Conservation (phyloP, 2,329 filamentous ascomycete species). For the Ophidiomyces ophidiicola region DNA sequence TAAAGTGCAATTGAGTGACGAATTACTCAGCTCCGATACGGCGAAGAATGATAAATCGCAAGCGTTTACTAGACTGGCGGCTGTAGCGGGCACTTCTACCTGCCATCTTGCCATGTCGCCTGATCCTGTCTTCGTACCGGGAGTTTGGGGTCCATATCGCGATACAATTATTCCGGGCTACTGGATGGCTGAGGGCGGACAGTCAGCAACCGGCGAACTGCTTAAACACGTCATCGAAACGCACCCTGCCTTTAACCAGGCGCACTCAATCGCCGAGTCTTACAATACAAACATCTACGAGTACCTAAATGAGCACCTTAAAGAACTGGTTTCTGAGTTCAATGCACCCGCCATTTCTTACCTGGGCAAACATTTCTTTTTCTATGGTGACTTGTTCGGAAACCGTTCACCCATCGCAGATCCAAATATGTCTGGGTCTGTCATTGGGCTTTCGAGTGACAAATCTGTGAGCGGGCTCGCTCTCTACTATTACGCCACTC, state of each 20-base stretch:
- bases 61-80: constrained; percentile 82
- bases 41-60: constrained; percentile 79
- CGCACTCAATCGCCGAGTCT: constrained; percentile 63
- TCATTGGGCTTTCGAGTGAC: constrained; percentile 78
- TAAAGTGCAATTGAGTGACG: constrained; percentile 64
- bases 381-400: constrained; percentile 95
- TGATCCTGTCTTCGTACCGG: constrained; percentile 82
- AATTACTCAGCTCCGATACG: constrained; percentile 53
- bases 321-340: constrained; percentile 56
- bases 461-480: constrained; percentile 78
- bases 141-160: constrained; percentile 94
- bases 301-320: constrained; percentile 79
- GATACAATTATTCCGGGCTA: constrained; percentile 83
- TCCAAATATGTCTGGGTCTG: constrained; percentile 77
- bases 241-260: constrained; percentile 77
- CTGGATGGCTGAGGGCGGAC: constrained; percentile 96
- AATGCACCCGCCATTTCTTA: constrained; percentile 69
- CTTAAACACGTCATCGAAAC: constrained; percentile 91
- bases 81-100: constrained; percentile 91
- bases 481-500: constrained; percentile 84
- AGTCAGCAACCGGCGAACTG: constrained; percentile 90
- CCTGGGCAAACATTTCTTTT: constrained; percentile 88
- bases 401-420: constrained; percentile 92
- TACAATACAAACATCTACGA: constrained; percentile 87
- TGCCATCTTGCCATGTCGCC: constrained; percentile 95